A percentile compares a stretch with the other conserved stretches of the same genome.
phyloP scores from a whole-genome alignment of 2,329 filamentous ascomycete genomes.

The Tympanopsis confertula region DNA sequence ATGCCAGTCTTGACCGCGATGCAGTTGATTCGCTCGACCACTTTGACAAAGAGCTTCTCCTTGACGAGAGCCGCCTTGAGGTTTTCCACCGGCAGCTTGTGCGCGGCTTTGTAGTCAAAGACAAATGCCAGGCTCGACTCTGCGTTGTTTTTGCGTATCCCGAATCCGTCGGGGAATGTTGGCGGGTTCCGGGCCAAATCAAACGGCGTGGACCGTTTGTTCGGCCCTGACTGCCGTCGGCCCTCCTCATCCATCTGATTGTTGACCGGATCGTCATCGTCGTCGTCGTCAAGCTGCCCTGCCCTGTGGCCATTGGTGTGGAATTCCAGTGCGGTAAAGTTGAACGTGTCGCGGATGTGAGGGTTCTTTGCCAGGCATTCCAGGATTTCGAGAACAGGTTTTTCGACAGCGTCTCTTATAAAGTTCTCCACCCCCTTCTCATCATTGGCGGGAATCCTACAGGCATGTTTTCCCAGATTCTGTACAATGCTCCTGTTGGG shows the following conservation, averaged over 20 bases:
- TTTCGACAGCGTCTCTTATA: constrained; percentile 4
- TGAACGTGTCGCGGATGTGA: constrained; percentile 1
- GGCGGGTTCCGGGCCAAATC: constrained; percentile 3
- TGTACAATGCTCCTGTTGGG: constrained; percentile 3
- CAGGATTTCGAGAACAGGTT: constrained; percentile 5
- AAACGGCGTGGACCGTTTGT: constrained; percentile 5
- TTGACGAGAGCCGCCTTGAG: constrained; percentile 3
- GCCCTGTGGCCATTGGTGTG: constrained; percentile 5
- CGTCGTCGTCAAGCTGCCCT: constrained; percentile 4
- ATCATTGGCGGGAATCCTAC: constrained; percentile 1
- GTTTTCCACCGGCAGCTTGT: constrained; percentile 3
- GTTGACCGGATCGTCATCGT: constrained; percentile 2
- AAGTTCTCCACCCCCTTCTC: constrained; percentile 1
- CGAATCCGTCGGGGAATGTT: constrained; percentile 4
- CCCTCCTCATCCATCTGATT: background rate
- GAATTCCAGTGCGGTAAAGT: constrained; percentile 5
- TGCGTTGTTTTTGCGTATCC: background rate
- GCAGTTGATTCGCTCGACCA: constrained; percentile 3
- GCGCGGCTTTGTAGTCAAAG: constrained; percentile 6
- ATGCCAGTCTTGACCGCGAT: background rate
- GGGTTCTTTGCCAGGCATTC: constrained; percentile 3
- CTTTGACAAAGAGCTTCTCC: constrained; percentile 6
- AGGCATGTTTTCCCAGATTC: constrained; percentile 1
- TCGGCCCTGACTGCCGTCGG: constrained; percentile 4
- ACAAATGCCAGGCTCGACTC: constrained; percentile 2